Base-by-base conservation (phyloP, 2,329 filamentous ascomycete species). In the Coniosporium tulheliwenetii region DNA sequence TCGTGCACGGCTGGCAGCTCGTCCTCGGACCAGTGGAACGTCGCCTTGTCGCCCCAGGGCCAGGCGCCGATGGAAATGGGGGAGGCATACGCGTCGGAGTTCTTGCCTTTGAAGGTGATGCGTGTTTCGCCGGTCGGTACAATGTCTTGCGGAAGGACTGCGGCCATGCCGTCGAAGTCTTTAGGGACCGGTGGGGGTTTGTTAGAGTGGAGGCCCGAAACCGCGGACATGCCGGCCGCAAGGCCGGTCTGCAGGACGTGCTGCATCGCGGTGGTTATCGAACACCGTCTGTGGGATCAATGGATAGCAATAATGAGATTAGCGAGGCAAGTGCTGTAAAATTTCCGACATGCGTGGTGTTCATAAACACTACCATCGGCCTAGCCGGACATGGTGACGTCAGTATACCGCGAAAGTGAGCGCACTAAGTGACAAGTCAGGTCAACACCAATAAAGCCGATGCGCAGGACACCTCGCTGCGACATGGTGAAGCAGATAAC, bases 1-100 rank as follows among this genome's bases (percentile, higher is more conserved):
- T 53, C 55, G 12, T 59, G 57, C 10, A 61, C 50, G 10, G 41
- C 49, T 2, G 50, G 54, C n/a, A 53, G 50, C 40, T 63, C 59
- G 12, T 51, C 41, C n/a, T 59, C 49, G 37, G 10, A 10, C 51
- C 59, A 59, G 42, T 57, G 50, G 35, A 40, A 53, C 12, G 50
- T 52, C 4, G 46, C 39, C 34, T 39, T 50, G 40, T 54, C 50
- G 32, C 51, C 48, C 50, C 50, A 54, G 4, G 46, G 36, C 50
- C 50, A 54, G n/a, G 50, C 48, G 36, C 50, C 50, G 30, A 51
- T 48, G 36, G 38, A 45, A n/a, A 52, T 33, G 14, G 40, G 43
- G 1, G 51, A 44, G 10, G 44, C 48, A 13, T 47, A 37, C 5
- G 50, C 48, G 33, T 50, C 43, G 4, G 30, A 39, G 16, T 50